These are phyloP conservation scores for Thalia dealbata DNA, from an alignment of 176 grass and related monocot species.

Conservation along the genomic window DNA sequence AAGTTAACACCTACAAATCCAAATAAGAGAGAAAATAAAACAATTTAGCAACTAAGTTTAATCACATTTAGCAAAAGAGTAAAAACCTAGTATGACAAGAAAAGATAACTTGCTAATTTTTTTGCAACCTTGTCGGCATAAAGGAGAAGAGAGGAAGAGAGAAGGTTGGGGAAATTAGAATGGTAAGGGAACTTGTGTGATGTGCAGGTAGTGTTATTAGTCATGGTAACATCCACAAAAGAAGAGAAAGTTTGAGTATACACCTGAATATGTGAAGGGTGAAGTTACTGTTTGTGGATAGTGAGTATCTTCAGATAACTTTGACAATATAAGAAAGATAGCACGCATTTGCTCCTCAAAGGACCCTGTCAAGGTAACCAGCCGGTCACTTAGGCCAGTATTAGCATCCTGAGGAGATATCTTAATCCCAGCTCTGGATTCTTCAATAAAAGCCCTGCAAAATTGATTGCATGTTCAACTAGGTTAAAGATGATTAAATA, in stretches of 20 bases:
- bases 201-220: no score
- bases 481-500: neutral
- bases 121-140: neutral
- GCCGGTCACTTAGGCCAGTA: constrained; percentile 84
- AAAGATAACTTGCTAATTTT: no score
- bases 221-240: no score
- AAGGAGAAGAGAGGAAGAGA: no score
- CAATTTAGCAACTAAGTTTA: neutral
- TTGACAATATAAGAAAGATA: constrained; percentile 73
- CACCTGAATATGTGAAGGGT: constrained; percentile 90
- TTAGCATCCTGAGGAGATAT: constrained; percentile 97
- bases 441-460: constrained; percentile 87
- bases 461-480: neutral
- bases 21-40: neutral
- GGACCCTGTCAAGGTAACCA: constrained; percentile 77
- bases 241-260: constrained; percentile 4
- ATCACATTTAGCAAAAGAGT: neutral
- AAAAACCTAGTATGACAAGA: no score
- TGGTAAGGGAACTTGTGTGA: no score
- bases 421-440: constrained; percentile 89
- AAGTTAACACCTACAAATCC: constrained; percentile 43
- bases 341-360: constrained; percentile 84
- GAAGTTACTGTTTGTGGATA: constrained; percentile 80
- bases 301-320: constrained; percentile 76
- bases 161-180: no score